phyloP scores from a whole-genome alignment of 257 asterid genomes.

The Orobanche coerulescens region DNA sequence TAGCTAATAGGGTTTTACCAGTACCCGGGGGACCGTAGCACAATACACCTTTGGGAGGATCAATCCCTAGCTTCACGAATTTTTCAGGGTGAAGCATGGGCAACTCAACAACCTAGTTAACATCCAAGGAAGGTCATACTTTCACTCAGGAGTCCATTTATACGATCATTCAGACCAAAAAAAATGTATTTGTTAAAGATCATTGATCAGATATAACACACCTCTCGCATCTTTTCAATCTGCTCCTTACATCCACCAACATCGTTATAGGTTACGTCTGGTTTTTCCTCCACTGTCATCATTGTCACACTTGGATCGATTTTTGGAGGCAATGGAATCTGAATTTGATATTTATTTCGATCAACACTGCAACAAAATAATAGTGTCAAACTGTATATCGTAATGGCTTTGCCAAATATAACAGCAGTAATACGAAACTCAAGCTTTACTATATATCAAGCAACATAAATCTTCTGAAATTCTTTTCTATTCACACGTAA shows the following conservation, averaged over 20 bases:
- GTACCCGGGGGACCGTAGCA: slow-evolving; percentile 99
- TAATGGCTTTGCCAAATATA: not conserved
- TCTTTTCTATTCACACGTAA: not conserved
- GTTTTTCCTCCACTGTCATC: slow-evolving; percentile 99
- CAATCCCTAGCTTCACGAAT: slow-evolving; percentile 92
- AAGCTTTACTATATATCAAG: not conserved
- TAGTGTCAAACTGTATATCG: slow-evolving; percentile 13
- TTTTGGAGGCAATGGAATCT: slow-evolving; percentile 95
- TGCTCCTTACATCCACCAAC: slow-evolving; percentile 99
- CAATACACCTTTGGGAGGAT: slow-evolving; percentile 97
- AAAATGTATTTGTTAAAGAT: not conserved
- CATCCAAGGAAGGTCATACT: not conserved
- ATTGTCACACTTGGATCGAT: slow-evolving; percentile 98
- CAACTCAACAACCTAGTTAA: slow-evolving; percentile 80
- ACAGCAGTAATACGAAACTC: slow-evolving; percentile 13
- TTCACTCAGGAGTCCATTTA: not conserved
- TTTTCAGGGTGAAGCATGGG: slow-evolving; percentile 99
- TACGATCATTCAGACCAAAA: not conserved
- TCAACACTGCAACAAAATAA: slow-evolving; percentile 62
- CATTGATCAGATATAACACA: slow-evolving; percentile 14
- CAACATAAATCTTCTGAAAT: not conserved
- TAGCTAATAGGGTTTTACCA: slow-evolving; percentile 90
- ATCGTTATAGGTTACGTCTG: slow-evolving; percentile 93
- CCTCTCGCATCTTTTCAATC: slow-evolving; percentile 99
- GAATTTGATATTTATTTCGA: slow-evolving; percentile 90